phyloP scores from a whole-genome alignment of 169 alveolate genomes.

The Cryptosporidium bovis region DNA sequence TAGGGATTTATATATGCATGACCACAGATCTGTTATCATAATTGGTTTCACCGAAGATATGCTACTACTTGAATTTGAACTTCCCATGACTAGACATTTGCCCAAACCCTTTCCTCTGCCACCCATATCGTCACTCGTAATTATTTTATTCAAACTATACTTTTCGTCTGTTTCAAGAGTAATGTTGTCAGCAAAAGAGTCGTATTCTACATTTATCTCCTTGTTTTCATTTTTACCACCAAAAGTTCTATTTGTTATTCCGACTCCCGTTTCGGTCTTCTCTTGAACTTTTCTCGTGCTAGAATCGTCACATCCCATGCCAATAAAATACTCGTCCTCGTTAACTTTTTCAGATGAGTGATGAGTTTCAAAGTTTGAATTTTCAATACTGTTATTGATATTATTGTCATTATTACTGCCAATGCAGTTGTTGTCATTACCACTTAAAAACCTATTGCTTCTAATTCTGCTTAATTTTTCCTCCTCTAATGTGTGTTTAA shows the following conservation, averaged over 20 bases:
- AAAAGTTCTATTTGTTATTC: too few species aligned
- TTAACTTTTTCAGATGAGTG: neutral
- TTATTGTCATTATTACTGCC: too few species aligned
- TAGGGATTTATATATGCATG: constrained; percentile 61
- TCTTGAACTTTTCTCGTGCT: too few species aligned
- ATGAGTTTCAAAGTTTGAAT: too few species aligned
- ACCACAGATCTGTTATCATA: constrained; percentile 66
- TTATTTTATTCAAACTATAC: neutral
- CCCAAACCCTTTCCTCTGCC: constrained; percentile 61
- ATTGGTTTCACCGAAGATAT: constrained; percentile 56
- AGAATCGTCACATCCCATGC: neutral
- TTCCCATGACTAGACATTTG: constrained; percentile 3
- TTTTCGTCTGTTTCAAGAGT: neutral
- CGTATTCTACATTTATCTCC: too few species aligned
- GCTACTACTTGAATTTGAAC: neutral
- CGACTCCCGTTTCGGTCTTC: neutral
- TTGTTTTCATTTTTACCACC: too few species aligned
- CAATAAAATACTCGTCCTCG: neutral
- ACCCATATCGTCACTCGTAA: neutral
- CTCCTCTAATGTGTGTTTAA: constrained; percentile 28
- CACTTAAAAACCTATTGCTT: too few species aligned
- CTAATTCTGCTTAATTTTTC: neutral
- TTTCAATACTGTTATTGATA: neutral
- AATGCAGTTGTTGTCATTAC: too few species aligned
- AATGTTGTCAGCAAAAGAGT: too few species aligned